Evolutionary conservation across 768 basidiomycete genomes (phyloP), one percentile per base, ranked within the genome.

Genomic region (Lepiota venenata): DNA sequence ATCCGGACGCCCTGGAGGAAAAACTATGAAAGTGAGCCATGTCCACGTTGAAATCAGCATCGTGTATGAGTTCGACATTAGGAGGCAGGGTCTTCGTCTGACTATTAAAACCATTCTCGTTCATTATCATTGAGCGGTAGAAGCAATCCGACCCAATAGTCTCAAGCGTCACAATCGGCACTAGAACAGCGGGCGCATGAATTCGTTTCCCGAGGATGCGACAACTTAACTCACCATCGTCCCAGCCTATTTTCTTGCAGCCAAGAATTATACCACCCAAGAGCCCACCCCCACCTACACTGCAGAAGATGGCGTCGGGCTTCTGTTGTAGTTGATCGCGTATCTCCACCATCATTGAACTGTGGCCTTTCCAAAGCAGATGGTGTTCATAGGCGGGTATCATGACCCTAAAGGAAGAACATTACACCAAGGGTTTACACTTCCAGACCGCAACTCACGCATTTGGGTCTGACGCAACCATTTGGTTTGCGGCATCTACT

Each of bases 91-190:
- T 47, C 48, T 66, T 74, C 37, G 58, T 60, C 45, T 63, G 61
- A 47, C 59, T 64, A 15, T 72, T 69, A 50, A 65, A 70, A 38
- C 68, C 62, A 2, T 63, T 69, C n/a, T 61, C 61, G 60, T 85
- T 91, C 45, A 86, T 70, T n/a, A 79, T 74, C 58, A 84, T 73
- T 21, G 87, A 84, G 58, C 84, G 79, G 64, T 87, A 85, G 68
- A 91, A 89, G 62, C 84, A 88, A 62, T 87, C 79, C 1, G 84
- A 80, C 0, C 89, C 89, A 46, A 77, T 78, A 1, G 89, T 90
- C 67, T 87, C 89, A 9, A 91, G 63, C 2, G 82, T 75, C 14
- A 90, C 68, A 49, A 92, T 65, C 0, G 84, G 83, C 10, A 91
- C 89, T 76, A 53, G n/a, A 49, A 15, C 4, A 25, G 36, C 16